Evolutionary conservation across 495 filamentous ascomycete species (phyloP).

Genomic region (Podospora pseudoanserina): DNA sequence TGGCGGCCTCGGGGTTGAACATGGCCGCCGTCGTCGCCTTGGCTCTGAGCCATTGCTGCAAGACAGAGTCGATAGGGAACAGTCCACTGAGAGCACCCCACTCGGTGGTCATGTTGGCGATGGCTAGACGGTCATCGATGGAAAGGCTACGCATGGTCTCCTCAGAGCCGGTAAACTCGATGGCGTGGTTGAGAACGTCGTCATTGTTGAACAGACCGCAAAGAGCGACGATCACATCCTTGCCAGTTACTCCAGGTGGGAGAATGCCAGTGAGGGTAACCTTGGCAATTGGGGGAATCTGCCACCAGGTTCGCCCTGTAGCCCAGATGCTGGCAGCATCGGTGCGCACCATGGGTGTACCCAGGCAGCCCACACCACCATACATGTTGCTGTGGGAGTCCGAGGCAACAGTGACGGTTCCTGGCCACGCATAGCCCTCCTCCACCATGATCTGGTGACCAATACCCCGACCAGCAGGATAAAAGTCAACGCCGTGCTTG

Average conservation of each 20-base stretch:
- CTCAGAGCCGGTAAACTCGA: slow-evolving; percentile 82
- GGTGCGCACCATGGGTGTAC: slow-evolving; percentile 80
- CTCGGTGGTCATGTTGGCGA: slow-evolving; percentile 94
- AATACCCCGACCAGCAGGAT: slow-evolving; percentile 69
- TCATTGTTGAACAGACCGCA: slow-evolving; percentile 85
- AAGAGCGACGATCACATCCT: slow-evolving; percentile 90
- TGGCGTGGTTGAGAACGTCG: slow-evolving; percentile 87
- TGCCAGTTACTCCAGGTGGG: slow-evolving; percentile 81
- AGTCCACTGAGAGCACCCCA: slow-evolving; percentile 78
- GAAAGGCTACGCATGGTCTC: slow-evolving; percentile 71
- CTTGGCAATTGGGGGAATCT: slow-evolving; percentile 80
- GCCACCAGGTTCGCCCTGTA: slow-evolving; percentile 82
- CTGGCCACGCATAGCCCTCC: slow-evolving; percentile 62
- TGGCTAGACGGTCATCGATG: slow-evolving; percentile 75
- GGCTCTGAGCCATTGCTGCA: slow-evolving; percentile 70
- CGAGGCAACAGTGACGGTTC: slow-evolving; percentile 74
- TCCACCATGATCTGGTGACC: slow-evolving; percentile 42
- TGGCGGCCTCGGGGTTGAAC: slow-evolving; percentile 36
- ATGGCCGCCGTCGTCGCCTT: slow-evolving; percentile 70
- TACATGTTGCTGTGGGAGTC: slow-evolving; percentile 90
- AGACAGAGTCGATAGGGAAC: slow-evolving; percentile 76
- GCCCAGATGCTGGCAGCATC: slow-evolving; percentile 88
- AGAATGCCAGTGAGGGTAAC: slow-evolving; percentile 73
- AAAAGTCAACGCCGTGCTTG: slow-evolving; percentile 78
- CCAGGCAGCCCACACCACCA: slow-evolving; percentile 71